A percentile compares a stretch with the other conserved stretches of the same genome.
Conservation (phyloP, 306 rosid species). For the Heteromeles arbutifolia region DNA sequence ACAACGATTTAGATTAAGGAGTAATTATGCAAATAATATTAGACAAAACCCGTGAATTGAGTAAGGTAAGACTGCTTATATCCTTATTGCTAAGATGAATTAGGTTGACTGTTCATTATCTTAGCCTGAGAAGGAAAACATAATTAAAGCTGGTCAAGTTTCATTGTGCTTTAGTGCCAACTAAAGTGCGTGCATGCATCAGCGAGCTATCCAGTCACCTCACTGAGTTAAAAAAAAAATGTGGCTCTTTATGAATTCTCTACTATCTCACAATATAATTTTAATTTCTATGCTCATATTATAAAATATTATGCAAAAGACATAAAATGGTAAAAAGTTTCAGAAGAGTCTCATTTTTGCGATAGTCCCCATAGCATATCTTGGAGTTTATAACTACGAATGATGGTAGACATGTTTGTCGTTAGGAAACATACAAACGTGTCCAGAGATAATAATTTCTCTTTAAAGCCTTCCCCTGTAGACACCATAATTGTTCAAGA, state of each 20-base stretch:
- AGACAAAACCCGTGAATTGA: neutral
- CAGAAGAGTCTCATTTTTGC: neutral
- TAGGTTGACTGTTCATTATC: neutral
- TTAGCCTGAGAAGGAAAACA: neutral
- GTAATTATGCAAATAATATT: neutral
- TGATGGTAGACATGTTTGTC: slow-evolving; percentile 37
- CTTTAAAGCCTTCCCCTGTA: slow-evolving; percentile 20
- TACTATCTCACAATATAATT: no score
- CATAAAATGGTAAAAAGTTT: no score
- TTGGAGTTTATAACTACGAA: slow-evolving; percentile 15
- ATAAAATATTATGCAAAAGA: no score
- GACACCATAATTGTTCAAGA: neutral
- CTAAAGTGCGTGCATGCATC: neutral
- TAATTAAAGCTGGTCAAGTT: neutral
- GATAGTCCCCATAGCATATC: neutral
- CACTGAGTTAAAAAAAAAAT: neutral
- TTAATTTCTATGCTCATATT: no score
- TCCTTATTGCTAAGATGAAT: neutral
- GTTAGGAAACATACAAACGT: slow-evolving; percentile 52
- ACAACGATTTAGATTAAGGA: neutral
- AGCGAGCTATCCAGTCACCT: neutral
- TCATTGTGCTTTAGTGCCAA: neutral
- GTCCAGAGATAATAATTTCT: slow-evolving; percentile 36
- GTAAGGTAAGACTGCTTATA: neutral
- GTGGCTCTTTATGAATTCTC: no score